Evolutionary conservation across 805 yeast genomes (phyloP).

Genomic region (Hyphopichia homilentoma): DNA sequence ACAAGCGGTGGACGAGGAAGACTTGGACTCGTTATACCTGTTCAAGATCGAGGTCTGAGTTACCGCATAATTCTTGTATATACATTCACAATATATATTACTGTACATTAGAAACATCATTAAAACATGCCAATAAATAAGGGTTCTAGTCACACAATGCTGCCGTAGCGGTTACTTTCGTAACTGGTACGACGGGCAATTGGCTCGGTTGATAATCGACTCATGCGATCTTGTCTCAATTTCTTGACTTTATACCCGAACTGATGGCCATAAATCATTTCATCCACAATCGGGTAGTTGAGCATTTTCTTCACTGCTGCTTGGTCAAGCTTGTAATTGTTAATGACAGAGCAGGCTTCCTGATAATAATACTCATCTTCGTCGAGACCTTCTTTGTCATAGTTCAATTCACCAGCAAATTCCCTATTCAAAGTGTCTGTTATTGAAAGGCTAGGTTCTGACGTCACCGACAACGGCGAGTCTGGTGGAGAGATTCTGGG

Average conservation of each 20-base stretch:
- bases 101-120: not conserved
- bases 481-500: slow-evolving; percentile 21
- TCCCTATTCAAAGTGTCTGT: slow-evolving; percentile 19
- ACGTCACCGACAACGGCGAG: slow-evolving; percentile 8
- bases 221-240: slow-evolving; percentile 24
- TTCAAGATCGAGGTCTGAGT: slow-evolving; percentile 35
- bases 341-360: slow-evolving; percentile 25
- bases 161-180: slow-evolving; percentile 21
- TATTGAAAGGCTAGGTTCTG: slow-evolving; percentile 10
- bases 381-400: slow-evolving; percentile 31
- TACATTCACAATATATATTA: too few species aligned
- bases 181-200: slow-evolving; percentile 7
- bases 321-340: slow-evolving; percentile 32
- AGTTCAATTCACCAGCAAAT: slow-evolving; percentile 16
- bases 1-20: slow-evolving; percentile 20
- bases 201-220: slow-evolving; percentile 7
- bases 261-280: slow-evolving; percentile 34
- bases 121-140: not conserved
- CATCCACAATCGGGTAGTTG: slow-evolving; percentile 44
- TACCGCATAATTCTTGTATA: not conserved
- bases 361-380: slow-evolving; percentile 36
- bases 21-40: slow-evolving; percentile 38
- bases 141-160: slow-evolving; percentile 15
- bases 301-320: slow-evolving; percentile 28
- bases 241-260: slow-evolving; percentile 41